Base-by-base conservation (phyloP, 176 grass and related monocot species). In the Cymbopogon citratus region DNA sequence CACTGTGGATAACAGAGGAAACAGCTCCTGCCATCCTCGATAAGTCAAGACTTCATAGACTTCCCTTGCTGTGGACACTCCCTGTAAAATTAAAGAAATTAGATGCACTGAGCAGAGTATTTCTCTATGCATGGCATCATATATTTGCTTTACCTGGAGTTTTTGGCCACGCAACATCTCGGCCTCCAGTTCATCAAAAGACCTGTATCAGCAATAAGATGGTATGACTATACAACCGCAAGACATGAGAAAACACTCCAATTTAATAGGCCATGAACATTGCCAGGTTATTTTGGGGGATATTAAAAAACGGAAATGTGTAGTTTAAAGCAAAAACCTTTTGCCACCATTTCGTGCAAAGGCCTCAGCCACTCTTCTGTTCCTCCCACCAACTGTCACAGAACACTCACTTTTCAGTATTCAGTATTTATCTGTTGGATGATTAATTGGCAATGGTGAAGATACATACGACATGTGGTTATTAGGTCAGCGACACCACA, bases 401-500 rank as follows among this genome's bases (percentile, higher is more conserved):
- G 31, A 90, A 71, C 9, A 43, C 15, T 15, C 16, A 83, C 5
- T 79, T 85, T 75, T 81, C 71, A 80, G 67, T 35, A 69, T 75
- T 81, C 71, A 80, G 67, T 35, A 69, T 68, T 34, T 75, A 25
- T 43, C 21, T 34, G 29, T 66, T 76, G 27, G 71, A 40, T 65
- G 23, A 9, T 71, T 57, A 68, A 67, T 16, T 78, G 36, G 74
- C 12, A 67, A 87, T 49, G 76, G 63, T 7, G 2, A 63, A 89
- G 46, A 86, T 83, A 91, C 92, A 9, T 98, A 98, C 95, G 83
- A 12, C 95, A 98, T 64, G 95, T 93, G 26, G 95, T 91, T 87
- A 98, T 93, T 23, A 98, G 81, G 82, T 98, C 95, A 69, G 90
- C 95, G 46, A 98, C 92, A 69, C 95, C 92, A n/a, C 92, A 98